Evolutionary conservation across 2,329 filamentous ascomycete genomes (phyloP).

Genomic region (Xylariales sp.): DNA sequence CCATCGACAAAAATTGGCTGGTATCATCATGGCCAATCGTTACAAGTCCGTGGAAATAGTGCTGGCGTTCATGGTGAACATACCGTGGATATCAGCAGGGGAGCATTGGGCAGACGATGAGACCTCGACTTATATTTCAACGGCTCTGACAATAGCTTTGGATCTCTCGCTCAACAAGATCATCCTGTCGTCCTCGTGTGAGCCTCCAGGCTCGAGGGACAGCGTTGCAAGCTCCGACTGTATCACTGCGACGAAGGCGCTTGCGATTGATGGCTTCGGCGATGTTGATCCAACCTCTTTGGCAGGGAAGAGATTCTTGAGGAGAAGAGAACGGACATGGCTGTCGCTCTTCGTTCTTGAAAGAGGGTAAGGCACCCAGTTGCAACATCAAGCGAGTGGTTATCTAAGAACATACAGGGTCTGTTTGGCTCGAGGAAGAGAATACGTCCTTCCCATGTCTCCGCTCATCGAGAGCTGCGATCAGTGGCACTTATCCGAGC

Average conservation of each 20-base stretch:
- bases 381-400: neutral
- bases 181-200: conserved; percentile 49
- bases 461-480: conserved; percentile 64
- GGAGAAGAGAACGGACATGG: conserved; percentile 65
- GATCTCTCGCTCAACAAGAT: conserved; percentile 69
- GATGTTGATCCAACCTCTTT: conserved; percentile 58
- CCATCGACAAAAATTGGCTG: conserved; percentile 59
- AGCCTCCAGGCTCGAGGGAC: conserved; percentile 39
- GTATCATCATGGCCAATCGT: conserved; percentile 55
- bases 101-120: conserved; percentile 67
- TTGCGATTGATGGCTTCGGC: conserved; percentile 63
- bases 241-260: conserved; percentile 60
- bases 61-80: conserved; percentile 69
- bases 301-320: conserved; percentile 55
- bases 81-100: conserved; percentile 70
- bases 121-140: conserved; percentile 66
- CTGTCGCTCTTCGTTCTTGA: conserved; percentile 69
- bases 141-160: conserved; percentile 64
- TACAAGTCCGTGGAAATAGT: conserved; percentile 70
- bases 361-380: conserved; percentile 44
- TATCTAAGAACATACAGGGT: conserved; percentile 39
- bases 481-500: conserved; percentile 59
- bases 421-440: conserved; percentile 64
- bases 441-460: conserved; percentile 63
- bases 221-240: conserved; percentile 60